Conservation (phyloP, 2,329 filamentous ascomycete genomes). For the Colletotrichum gloeosporioides region DNA sequence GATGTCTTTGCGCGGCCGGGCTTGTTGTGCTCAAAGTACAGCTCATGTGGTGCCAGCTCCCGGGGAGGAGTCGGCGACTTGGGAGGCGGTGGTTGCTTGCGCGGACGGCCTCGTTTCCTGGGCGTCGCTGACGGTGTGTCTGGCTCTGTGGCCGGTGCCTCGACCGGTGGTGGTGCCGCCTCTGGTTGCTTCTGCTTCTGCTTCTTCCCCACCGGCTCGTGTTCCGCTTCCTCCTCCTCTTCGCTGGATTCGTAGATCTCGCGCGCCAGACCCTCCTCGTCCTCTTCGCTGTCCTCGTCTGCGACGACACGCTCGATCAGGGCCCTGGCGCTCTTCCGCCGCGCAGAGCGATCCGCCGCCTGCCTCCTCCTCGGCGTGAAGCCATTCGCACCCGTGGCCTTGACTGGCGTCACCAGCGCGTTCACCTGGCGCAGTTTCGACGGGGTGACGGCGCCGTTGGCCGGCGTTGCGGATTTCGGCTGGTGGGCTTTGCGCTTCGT, state of each 20-base stretch:
- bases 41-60: slow-evolving; percentile 85
- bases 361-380: slow-evolving; percentile 68
- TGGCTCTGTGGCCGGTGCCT: slow-evolving; percentile 31
- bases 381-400: slow-evolving; percentile 34
- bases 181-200: neutral
- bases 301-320: slow-evolving; percentile 75
- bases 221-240: slow-evolving; percentile 43
- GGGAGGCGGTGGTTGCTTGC: slow-evolving; percentile 47
- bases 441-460: slow-evolving; percentile 40
- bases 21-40: slow-evolving; percentile 93
- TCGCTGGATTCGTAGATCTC: slow-evolving; percentile 69
- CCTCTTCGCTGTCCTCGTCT: slow-evolving; percentile 71
- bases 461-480: slow-evolving; percentile 30
- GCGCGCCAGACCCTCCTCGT: slow-evolving; percentile 71
- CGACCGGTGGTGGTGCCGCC: slow-evolving; percentile 33
- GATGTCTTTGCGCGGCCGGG: slow-evolving; percentile 84
- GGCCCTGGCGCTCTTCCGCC: slow-evolving; percentile 80
- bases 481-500: slow-evolving; percentile 39
- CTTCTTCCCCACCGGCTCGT: slow-evolving; percentile 14
- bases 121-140: slow-evolving; percentile 52
- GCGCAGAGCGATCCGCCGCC: slow-evolving; percentile 84
- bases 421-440: slow-evolving; percentile 36
- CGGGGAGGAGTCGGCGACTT: slow-evolving; percentile 80
- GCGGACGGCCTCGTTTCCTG: slow-evolving; percentile 40
- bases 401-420: slow-evolving; percentile 44